Evolutionary conservation across 2,329 filamentous ascomycete genomes (phyloP).

Genomic region (Truncatella angustata): DNA sequence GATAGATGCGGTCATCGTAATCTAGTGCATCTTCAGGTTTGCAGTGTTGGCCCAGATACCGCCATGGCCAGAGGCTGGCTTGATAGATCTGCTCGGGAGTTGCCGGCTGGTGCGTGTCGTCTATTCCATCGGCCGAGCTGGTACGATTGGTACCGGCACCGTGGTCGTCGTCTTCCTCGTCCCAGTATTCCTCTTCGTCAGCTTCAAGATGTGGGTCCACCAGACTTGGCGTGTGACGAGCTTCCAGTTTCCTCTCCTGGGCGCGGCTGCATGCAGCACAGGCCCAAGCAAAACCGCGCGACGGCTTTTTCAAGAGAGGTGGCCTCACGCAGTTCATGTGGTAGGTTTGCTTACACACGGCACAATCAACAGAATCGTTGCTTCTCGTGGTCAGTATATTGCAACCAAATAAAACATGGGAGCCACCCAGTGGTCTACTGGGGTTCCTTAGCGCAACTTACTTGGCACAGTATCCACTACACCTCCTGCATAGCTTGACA

Average conservation of each 20-base stretch:
- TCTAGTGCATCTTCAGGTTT: constrained; percentile 93
- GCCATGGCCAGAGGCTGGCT: constrained; percentile 92
- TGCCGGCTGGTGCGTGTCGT: constrained; percentile 51
- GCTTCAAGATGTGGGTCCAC: constrained; percentile 65
- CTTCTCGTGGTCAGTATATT: constrained; percentile 42
- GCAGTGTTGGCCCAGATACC: constrained; percentile 94
- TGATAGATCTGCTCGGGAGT: constrained; percentile 90
- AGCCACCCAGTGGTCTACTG: constrained; percentile 13
- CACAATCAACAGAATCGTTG: constrained; percentile 94
- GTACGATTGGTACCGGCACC: constrained; percentile 58
- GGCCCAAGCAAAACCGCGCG: constrained; percentile 95
- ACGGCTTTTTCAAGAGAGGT: constrained; percentile 90
- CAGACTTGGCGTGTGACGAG: constrained; percentile 77
- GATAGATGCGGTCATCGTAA: constrained; percentile 96
- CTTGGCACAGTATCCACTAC: constrained; percentile 86
- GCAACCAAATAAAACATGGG: not conserved
- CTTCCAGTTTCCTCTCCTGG: constrained; percentile 91
- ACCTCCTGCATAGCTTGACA: constrained; percentile 94
- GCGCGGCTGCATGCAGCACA: constrained; percentile 93
- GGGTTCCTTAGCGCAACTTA: constrained; percentile 44
- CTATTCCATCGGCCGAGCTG: constrained; percentile 62
- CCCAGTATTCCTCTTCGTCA: constrained; percentile 62
- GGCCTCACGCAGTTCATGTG: constrained; percentile 98
- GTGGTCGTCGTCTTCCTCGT: constrained; percentile 72
- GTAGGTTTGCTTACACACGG: constrained; percentile 90